Evolutionary conservation across 78 protist genomes (phyloP).

Genomic region (Dictyostelium intermedium): DNA sequence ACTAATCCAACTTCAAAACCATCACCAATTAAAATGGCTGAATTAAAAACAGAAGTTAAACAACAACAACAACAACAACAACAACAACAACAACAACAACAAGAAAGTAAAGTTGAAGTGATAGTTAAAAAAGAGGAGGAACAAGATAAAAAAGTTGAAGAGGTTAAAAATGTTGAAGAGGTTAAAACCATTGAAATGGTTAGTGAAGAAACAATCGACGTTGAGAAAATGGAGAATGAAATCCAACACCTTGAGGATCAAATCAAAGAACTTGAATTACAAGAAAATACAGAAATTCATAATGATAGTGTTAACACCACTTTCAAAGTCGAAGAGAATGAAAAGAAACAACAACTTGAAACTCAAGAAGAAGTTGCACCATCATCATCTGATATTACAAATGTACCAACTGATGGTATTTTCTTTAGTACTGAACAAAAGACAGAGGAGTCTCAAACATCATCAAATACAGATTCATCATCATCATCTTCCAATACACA

Average conservation of each 20-base stretch:
- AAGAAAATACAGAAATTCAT: not conserved
- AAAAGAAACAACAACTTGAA: not conserved
- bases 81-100: not conserved
- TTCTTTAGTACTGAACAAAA: slow-evolving; percentile 7
- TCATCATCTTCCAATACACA: not conserved
- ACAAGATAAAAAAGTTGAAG: not conserved
- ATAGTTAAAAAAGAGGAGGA: not conserved
- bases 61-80: not conserved
- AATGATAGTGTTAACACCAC: not conserved
- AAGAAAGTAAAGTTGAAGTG: not conserved
- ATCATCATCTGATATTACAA: not conserved
- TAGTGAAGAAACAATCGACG: not conserved
- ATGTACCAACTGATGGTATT: not conserved
- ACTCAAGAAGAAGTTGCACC: not conserved
- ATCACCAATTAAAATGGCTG: not conserved
- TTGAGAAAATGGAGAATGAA: not conserved
- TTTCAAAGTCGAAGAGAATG: not conserved
- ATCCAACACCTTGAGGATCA: not conserved
- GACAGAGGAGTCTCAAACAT: not conserved
- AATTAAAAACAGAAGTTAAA: not conserved
- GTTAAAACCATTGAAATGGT: not conserved
- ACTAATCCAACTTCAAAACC: not conserved
- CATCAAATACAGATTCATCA: not conserved
- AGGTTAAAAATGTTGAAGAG: not conserved
- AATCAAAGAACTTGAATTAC: slow-evolving; percentile 14